Evolutionary conservation across 2,329 filamentous ascomycete species (phyloP), one percentile per base, ranked within the genome.

Genomic region (Xylaria sp.): DNA sequence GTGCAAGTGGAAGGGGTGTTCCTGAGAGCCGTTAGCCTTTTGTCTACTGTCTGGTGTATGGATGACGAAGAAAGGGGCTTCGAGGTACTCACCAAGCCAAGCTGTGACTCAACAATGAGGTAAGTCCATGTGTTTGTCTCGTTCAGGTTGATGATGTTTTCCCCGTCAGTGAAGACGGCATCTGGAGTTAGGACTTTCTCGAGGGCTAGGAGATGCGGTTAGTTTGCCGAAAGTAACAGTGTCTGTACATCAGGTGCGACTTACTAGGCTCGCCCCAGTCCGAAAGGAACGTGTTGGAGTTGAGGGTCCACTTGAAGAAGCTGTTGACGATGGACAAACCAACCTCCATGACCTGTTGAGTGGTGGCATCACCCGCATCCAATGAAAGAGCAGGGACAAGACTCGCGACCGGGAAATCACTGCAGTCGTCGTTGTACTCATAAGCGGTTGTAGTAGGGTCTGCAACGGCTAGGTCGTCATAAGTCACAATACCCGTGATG

Each of bases 401-500:
- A n/a, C 72, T 79, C 6, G 65, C 70, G 28, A 63, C 11, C 2
- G 78, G 75, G 67, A 81, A 79, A 60, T 84, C 83, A 4, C 74
- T 72, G 59, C 82, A 84, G 53, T 74, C 69, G 17, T 77, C 73
- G 2, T 53, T 58, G 42, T 67, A 73, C 3, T 44, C 17, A 11
- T 40, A 72, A 6, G 63, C 62, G 0, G 38, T 62, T 42, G 67
- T 71, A 20, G 15, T 71, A 6, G 70, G 72, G 13, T 71, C 66
- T 56, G n/a, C 72, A 56, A 61, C 66, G 33, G 70, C 70, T 26
- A 71, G 70, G 53, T 71, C 71, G 33, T 80, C 77, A 71, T 84
- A 84, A 54, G 78, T 82, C 13, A 89, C 74, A 46, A 88, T 84
- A 2, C 85, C 86, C 64, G 74, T 82, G 72, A 87, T 85, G 72